phyloP scores from a whole-genome alignment of 1,284 basidiomycete genomes.

The Cutaneotrichosporon cavernicola region DNA sequence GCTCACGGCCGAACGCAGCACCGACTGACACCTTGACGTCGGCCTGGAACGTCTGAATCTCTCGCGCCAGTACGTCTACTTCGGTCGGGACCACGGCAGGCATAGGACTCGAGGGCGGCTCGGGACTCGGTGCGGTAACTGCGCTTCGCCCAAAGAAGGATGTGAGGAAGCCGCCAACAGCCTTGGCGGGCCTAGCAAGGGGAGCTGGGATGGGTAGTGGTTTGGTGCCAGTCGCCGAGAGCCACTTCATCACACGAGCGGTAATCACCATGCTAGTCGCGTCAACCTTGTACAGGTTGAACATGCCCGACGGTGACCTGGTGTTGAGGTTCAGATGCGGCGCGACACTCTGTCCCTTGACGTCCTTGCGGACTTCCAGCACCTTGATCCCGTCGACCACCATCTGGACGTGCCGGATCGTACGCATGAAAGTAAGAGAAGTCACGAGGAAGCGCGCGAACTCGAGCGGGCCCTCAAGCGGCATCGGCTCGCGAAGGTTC shows the following conservation, averaged over 20 bases:
- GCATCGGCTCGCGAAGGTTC: conserved; percentile 75
- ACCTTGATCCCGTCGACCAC: conserved; percentile 77
- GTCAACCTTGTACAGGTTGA: conserved; percentile 67
- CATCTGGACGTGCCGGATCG: conserved; percentile 72
- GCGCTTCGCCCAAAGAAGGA: conserved; percentile 52
- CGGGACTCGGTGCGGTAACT: conserved; percentile 45
- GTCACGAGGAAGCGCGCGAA: conserved; percentile 87
- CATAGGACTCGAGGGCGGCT: conserved; percentile 53
- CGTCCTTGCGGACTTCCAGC: conserved; percentile 70
- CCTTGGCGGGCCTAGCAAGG: conserved; percentile 54
- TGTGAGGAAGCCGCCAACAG: conserved; percentile 75
- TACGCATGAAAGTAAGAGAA: conserved; percentile 90
- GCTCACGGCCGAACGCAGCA: conserved; percentile 70
- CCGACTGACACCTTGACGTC: conserved; percentile 73
- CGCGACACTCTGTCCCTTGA: conserved; percentile 61
- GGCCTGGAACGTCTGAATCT: conserved; percentile 78
- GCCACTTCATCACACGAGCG: conserved; percentile 78
- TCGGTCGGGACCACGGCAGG: conserved; percentile 60
- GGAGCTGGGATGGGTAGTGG: conserved; percentile 48
- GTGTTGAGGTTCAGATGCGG: conserved; percentile 57
- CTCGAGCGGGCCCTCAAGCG: conserved; percentile 78
- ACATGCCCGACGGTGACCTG: conserved; percentile 58
- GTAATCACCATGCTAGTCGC: conserved; percentile 73
- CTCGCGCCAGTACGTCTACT: conserved; percentile 65
- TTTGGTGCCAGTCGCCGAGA: conserved; percentile 60